phyloP scores from a whole-genome alignment of 2,329 filamentous ascomycete species.

The Aspergillus sp. region DNA sequence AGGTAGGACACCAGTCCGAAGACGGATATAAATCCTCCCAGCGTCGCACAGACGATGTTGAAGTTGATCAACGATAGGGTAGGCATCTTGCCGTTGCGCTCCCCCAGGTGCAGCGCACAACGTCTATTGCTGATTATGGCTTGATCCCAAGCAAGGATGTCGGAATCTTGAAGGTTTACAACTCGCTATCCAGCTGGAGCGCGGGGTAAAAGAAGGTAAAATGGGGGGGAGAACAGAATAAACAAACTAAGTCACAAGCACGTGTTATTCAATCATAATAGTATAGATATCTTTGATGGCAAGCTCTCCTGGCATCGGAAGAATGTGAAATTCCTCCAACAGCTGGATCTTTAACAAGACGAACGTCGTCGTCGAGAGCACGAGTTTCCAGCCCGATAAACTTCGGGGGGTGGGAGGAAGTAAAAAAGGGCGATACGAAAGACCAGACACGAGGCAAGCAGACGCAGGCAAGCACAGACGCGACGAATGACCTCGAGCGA shows the following conservation, averaged over 20 bases:
- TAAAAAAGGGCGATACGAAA: neutral
- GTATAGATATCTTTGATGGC: conserved; percentile 14
- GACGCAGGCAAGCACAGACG: neutral
- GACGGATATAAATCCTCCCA: conserved; percentile 86
- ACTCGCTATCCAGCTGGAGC: neutral
- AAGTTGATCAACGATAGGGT: conserved; percentile 71
- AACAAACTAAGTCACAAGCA: conserved; percentile 16
- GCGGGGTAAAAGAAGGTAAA: neutral
- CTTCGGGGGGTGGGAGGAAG: neutral
- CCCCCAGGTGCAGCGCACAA: neutral
- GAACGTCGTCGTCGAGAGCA: neutral
- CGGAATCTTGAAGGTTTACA: no score
- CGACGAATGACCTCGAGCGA: neutral
- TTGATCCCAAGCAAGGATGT: neutral
- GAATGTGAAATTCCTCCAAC: neutral
- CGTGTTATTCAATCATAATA: conserved; percentile 46
- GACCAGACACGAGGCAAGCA: neutral
- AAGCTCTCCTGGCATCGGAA: neutral
- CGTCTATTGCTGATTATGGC: neutral
- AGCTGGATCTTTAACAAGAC: neutral
- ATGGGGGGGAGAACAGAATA: neutral
- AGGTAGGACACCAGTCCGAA: conserved; percentile 90
- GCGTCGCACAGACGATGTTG: conserved; percentile 76
- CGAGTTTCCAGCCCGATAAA: neutral
- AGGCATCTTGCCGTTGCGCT: conserved; percentile 50